Evolutionary conservation across 2,329 filamentous ascomycete species (phyloP), one percentile per base, ranked within the genome.

Genomic region (Paraphoma chrysanthemicola): DNA sequence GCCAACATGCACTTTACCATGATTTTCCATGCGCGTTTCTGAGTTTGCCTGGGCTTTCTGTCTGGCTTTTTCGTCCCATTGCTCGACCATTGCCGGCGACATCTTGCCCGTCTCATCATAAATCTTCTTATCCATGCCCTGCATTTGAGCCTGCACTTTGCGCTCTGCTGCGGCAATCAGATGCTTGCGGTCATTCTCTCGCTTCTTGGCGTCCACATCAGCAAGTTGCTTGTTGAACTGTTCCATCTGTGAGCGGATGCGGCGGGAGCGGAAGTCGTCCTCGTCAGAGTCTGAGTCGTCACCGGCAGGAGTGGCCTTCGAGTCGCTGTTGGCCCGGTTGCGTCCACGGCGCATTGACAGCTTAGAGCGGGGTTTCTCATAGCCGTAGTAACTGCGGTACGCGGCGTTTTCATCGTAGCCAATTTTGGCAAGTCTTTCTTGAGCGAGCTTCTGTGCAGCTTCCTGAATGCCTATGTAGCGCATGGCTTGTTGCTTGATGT

Each of bases 371-470:
- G 77, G 86, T 80, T 68, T 70, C 28, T 79, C 76, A 64, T 81
- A 85, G 30, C 90, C 90, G 70, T 96, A 97, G 74, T 96, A 93
- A 44, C 90, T 87, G 42, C 91, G 86, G 62, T 89, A 90, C 2
- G 88, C 86, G 4, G 85, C 82, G 54, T 83, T 83, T 59, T 86
- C 83, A 49, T 93, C 89, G 54, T 90, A 85, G 41, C 94, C 87
- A 56, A 97, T 86, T 71, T 90, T 94, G 5, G 91, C 86, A 23
- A 97, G 81, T 36, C 93, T 88, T 73, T 96, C 91, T 54, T 93
- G 88, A 0, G 94, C 93, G 52, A 95, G 85, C 69, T 89, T 93
- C 69, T 95, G 92, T 0, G 94, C 94, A 6, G 90, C 89, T 69
- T 96, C 92, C 71, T 97, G 92, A 1, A 97, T 82, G 59, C 87